Evolutionary conservation across 768 basidiomycete species (phyloP), one percentile per base, ranked within the genome.

Genomic region (Mycena indigotica): DNA sequence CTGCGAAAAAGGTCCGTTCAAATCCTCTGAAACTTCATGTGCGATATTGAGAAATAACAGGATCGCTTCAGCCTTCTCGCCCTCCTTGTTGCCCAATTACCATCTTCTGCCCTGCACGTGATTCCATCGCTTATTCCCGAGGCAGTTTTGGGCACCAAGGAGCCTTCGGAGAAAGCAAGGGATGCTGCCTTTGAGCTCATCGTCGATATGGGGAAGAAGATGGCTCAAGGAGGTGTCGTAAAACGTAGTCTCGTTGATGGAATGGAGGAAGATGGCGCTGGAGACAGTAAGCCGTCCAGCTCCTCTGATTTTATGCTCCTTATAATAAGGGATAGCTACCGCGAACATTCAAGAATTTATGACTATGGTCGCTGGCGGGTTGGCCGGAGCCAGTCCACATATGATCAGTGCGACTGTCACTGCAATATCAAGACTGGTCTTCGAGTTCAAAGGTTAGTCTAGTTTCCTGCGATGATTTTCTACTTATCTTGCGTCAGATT

Each of bases 331-430:
- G 49, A 10, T 45, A 75, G 91, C 84, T 52, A 73, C 75, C 52
- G 95, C 94, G 0, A 91, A 71, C 66, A 80, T 95, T 44, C 87
- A 93, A 64, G 97, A 98, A 70, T 98, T 91, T 70, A 80, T 98
- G 77, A 99, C 91, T 3, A 98, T 99, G 95, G 78, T 98, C 26
- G 92, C 92, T 32, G 95, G 94, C 64, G 97, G 97, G 56, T 75
- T 98, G 46, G 95, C 94, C 8, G 95, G 93, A 21, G 88, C 91
- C 15, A 91, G 86, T 12, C 95, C 96, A 0, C 97, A 99, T 69
- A 98, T 97, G 94, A 96, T 98, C 70, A 96, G 95, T 67, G 97
- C 97, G 2, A 93, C 93, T 1, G 86, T 98, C 52, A 98, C 95
- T 5, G 93, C 94, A 0, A 85, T 99, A 53, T 95, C 95, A 2